Evolutionary conservation across 805 yeast genomes (phyloP).

Genomic region (Nakazawaea siamensis): DNA sequence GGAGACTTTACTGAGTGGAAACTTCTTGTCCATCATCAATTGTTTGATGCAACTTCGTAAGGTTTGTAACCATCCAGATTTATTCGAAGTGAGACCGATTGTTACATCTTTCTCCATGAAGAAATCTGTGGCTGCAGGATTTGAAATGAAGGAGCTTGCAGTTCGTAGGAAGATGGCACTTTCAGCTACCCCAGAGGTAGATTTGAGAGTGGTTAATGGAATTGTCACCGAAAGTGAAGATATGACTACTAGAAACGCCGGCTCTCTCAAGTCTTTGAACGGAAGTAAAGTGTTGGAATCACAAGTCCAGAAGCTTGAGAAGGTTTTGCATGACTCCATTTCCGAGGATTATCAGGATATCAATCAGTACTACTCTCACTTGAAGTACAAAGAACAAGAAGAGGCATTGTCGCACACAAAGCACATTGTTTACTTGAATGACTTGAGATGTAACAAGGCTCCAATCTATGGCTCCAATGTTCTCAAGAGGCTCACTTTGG

Average conservation of each 20-base stretch:
- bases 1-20: slow-evolving; percentile 90
- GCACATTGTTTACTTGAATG: slow-evolving; percentile 56
- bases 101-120: slow-evolving; percentile 81
- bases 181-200: slow-evolving; percentile 24
- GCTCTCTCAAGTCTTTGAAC: slow-evolving; percentile 33
- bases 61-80: slow-evolving; percentile 93
- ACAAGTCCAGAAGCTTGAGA: slow-evolving; percentile 34
- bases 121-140: slow-evolving; percentile 49
- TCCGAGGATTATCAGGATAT: slow-evolving; percentile 30
- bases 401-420: slow-evolving; percentile 43
- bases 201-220: slow-evolving; percentile 55
- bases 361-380: slow-evolving; percentile 50
- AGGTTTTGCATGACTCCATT: slow-evolving; percentile 21
- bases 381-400: slow-evolving; percentile 42
- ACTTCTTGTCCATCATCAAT: slow-evolving; percentile 88
- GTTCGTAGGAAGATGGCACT: slow-evolving; percentile 23
- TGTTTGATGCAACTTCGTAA: slow-evolving; percentile 97
- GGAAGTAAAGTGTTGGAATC: slow-evolving; percentile 37
- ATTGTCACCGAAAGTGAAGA: slow-evolving; percentile 39
- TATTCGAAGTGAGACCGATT: slow-evolving; percentile 93
- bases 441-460: slow-evolving; percentile 50
- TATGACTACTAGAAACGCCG: slow-evolving; percentile 37
- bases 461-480: slow-evolving; percentile 66
- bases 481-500: slow-evolving; percentile 29
- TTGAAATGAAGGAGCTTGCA: slow-evolving; percentile 30